Percentiles rank a stretch among this genome's conserved stretches.
phyloP scores from a whole-genome alignment of 345 rosid genomes.

The Corymbia maculata region DNA sequence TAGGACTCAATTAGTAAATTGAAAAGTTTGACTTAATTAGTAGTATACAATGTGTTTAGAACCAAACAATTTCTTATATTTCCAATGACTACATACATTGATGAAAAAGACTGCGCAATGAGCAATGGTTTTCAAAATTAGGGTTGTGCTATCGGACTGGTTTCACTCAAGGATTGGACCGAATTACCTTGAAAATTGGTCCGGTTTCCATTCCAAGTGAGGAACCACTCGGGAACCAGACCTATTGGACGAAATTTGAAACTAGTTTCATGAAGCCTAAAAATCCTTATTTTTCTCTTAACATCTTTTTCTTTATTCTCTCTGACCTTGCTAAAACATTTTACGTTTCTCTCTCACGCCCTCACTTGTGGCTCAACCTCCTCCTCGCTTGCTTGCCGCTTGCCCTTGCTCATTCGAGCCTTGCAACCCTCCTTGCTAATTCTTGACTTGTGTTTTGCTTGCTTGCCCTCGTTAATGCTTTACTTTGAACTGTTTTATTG shows the following conservation, averaged over 20 bases:
- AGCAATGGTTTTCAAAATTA: too few relatives aligned
- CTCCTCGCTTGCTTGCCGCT: background rate
- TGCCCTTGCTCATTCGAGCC: background rate
- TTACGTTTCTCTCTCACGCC: too few relatives aligned
- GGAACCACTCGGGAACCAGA: accelerated
- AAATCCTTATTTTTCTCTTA: too few relatives aligned
- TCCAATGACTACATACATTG: accelerated
- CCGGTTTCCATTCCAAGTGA: accelerated
- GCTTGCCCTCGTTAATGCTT: too few relatives aligned
- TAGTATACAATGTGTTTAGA: accelerated
- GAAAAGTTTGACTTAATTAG: accelerated
- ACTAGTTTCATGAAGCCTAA: too few relatives aligned
- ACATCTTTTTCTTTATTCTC: too few relatives aligned
- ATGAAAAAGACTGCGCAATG: accelerated
- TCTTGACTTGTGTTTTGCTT: too few relatives aligned
- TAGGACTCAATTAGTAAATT: accelerated
- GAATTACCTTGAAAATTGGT: accelerated
- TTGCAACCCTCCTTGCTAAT: background rate
- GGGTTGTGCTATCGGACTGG: accelerated
- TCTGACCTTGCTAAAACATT: background rate
- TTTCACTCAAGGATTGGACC: accelerated
- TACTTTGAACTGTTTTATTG: too few relatives aligned
- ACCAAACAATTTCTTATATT: accelerated
- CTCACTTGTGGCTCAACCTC: too few relatives aligned
- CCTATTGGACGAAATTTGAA: accelerated